Evolutionary conservation across 495 filamentous ascomycete species (phyloP).

Genomic region (Hypoxylon perforatum): DNA sequence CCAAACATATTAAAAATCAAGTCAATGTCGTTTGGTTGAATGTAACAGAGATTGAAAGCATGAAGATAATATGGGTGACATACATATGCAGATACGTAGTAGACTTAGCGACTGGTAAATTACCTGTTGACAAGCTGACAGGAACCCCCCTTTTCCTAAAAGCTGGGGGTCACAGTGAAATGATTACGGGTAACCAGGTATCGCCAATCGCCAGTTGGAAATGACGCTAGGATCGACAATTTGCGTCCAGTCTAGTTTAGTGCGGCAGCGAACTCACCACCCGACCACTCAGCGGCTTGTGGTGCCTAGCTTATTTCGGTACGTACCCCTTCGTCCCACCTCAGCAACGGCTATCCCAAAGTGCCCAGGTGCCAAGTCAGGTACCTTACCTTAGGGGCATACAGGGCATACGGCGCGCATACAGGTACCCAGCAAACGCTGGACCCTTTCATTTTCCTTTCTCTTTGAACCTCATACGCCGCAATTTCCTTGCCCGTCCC

Average conservation of each 20-base stretch:
- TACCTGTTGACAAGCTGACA: constrained; percentile 2
- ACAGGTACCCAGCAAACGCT: constrained; percentile 28
- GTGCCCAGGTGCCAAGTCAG: too few species aligned
- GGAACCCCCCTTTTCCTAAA: constrained; percentile 23
- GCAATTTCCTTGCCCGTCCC: constrained; percentile 23
- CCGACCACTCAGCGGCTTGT: constrained; percentile 31
- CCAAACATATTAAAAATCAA: too few species aligned
- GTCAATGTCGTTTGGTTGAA: too few species aligned
- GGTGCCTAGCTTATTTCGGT: constrained; percentile 26
- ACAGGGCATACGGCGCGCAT: too few species aligned
- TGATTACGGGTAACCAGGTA: constrained; percentile 5
- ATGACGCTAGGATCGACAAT: constrained; percentile 45
- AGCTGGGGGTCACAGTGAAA: constrained; percentile 13
- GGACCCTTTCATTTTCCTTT: constrained; percentile 34
- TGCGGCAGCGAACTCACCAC: constrained; percentile 26
- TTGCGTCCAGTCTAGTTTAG: constrained; percentile 26
- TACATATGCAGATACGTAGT: too few species aligned
- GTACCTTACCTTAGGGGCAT: constrained; percentile 20
- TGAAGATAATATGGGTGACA: too few species aligned
- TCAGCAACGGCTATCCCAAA: background rate
- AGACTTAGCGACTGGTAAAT: too few species aligned
- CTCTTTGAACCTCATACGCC: constrained; percentile 22
- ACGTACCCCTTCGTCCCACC: constrained; percentile 29
- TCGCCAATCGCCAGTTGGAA: constrained; percentile 11
- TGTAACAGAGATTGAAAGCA: too few species aligned